A percentile compares a stretch with the other conserved stretches of the same genome.
Conservation (phyloP, 1,284 basidiomycete genomes). For the Ganoderma boninense region DNA sequence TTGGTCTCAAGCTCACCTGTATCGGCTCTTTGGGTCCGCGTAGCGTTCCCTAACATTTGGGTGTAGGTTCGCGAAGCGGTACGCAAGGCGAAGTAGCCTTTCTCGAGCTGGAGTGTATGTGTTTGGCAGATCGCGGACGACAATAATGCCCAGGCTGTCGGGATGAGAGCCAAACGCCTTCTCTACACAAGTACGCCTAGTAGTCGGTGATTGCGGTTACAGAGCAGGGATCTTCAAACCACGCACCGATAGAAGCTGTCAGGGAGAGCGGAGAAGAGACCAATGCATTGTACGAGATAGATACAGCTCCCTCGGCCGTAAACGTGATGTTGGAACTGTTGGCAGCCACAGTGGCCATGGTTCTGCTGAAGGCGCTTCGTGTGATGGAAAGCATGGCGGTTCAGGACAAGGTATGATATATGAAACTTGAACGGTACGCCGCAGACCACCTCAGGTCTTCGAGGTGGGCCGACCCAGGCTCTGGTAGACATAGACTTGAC, state of each 20-base stretch:
- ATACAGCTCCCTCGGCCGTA: conserved; percentile 67
- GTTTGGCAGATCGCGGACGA: conserved; percentile 82
- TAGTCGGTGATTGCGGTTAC: background rate
- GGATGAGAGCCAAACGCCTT: conserved; percentile 84
- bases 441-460: background rate
- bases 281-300: conserved; percentile 74
- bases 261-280: conserved; percentile 66
- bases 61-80: conserved; percentile 78
- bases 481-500: background rate
- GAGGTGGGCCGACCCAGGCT: background rate
- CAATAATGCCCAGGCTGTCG: conserved; percentile 80
- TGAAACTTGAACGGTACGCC: background rate
- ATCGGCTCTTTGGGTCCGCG: conserved; percentile 70
- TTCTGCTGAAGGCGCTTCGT: conserved; percentile 30
- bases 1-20: conserved; percentile 58
- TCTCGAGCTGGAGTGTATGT: conserved; percentile 71
- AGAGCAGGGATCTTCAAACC: background rate
- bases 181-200: conserved; percentile 47
- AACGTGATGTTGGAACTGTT: conserved; percentile 41
- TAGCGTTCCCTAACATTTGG: conserved; percentile 73
- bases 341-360: conserved; percentile 39
- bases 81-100: conserved; percentile 74
- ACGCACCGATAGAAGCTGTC: conserved; percentile 67
- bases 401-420: background rate
- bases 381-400: conserved; percentile 21